Evolutionary conservation across 2,329 filamentous ascomycete species (phyloP), one percentile per base, ranked within the genome.

Genomic region (Colletotrichum karsti): DNA sequence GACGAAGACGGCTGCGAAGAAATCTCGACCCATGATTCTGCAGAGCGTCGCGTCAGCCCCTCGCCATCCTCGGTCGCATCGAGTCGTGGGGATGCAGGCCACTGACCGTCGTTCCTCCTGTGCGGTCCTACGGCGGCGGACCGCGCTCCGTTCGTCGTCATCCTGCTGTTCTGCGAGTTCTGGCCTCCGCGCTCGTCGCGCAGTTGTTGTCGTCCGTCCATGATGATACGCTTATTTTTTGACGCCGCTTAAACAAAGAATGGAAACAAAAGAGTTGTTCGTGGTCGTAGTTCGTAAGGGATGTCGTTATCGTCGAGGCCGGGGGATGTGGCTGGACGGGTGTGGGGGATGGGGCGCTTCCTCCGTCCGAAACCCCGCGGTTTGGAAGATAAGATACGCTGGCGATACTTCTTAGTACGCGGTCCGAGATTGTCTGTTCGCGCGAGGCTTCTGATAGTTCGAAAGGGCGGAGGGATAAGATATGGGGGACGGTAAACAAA

Each of bases 11-110:
- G 94, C 74, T 96, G 93, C 4, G 95, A 98, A 51, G 92, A 90
- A 69, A 99, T 90, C 79, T 99, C 95, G 73, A 98, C 90, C 96
- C 96, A 99, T 8, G 96, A 98, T 83, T 98, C 96, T 95, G 84
- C 72, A 64, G 53, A 26, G 10, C 3, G 22, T 30, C 5, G 13
- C 42, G 62, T 70, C 37, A 70, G 69, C 18, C 30, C 18, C n/a
- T 33, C 26, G 22, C 30, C 15, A 5, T 12, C 33, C 33, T n/a
- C 50, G n/a, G 26, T 9, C 20, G 15, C 9, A n/a, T 24, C 33
- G 22, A 44, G 8, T 4, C 12, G 67, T 37, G 73, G 74, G 37
- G 71, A 72, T 50, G 73, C 72, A 58, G 50, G 63, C 26, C 33
- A 69, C 63, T 70, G 58, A 71, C 69, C 69, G 44, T 71, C 69